These are phyloP conservation scores for Leccinum subspadiceum DNA, from an alignment of 1,284 basidiomycete species.

Conservation along the genomic window DNA sequence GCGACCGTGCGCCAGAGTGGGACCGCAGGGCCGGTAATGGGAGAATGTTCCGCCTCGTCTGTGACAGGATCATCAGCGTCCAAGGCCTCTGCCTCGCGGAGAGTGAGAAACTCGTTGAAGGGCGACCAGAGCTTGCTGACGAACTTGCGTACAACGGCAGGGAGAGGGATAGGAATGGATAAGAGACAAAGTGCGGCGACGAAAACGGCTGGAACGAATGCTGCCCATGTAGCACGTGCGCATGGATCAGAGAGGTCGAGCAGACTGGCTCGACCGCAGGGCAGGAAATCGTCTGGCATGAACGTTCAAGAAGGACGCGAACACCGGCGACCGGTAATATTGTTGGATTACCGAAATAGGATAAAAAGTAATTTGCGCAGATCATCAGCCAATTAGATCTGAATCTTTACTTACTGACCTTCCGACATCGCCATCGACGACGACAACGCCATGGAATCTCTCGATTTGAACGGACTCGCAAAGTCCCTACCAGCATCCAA, in stretches of 20 bases:
- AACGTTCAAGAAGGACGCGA: background rate
- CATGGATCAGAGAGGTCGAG: conserved; percentile 52
- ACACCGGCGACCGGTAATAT: background rate
- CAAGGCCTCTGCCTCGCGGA: conserved; percentile 48
- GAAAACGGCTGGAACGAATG: conserved; percentile 49
- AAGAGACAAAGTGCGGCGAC: conserved; percentile 46
- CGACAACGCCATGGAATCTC: conserved; percentile 53
- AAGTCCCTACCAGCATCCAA: conserved; percentile 66
- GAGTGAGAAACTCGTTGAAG: conserved; percentile 41
- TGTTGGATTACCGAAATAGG: too few relatives aligned
- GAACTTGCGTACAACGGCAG: conserved; percentile 19
- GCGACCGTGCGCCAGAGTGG: conserved; percentile 57
- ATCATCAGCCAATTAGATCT: conserved; percentile 1
- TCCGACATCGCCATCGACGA: conserved; percentile 3
- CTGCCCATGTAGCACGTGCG: conserved; percentile 55
- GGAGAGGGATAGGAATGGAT: conserved; percentile 36
- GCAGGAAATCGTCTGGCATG: conserved; percentile 7
- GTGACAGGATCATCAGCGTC: conserved; percentile 8
- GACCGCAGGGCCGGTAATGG: conserved; percentile 19
- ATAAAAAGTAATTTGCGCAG: too few relatives aligned
- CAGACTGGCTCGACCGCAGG: conserved; percentile 34
- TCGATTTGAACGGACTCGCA: conserved; percentile 73
- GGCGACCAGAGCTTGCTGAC: conserved; percentile 24
- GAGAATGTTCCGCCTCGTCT: background rate
- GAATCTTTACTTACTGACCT: background rate